Percentiles rank a stretch among this genome's conserved stretches.
phyloP scores from a whole-genome alignment of 768 basidiomycete species.

The Lactifluus hygrophoroides region DNA sequence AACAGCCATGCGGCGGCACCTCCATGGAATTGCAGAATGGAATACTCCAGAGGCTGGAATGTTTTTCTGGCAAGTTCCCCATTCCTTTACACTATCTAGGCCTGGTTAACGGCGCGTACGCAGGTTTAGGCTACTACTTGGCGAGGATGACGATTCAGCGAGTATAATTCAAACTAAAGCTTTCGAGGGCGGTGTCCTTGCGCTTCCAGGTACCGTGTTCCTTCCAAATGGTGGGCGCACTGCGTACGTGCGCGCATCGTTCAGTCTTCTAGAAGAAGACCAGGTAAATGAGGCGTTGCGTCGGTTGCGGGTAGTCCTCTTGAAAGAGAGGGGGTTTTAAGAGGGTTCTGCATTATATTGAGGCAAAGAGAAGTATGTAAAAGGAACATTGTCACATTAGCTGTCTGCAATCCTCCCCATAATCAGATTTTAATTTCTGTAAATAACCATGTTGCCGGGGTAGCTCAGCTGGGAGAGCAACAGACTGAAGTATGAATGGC shows the following conservation, averaged over 20 bases:
- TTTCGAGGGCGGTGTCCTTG: slow-evolving; percentile 76
- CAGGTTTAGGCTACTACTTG: slow-evolving; percentile 67
- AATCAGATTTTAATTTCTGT: too few species aligned
- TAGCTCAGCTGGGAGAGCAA: slow-evolving; percentile 29
- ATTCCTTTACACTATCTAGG: background rate
- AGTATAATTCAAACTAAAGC: slow-evolving; percentile 66
- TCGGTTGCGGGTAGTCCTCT: slow-evolving; percentile 37
- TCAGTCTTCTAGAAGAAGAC: slow-evolving; percentile 57
- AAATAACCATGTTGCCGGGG: too few species aligned
- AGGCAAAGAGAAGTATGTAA: too few species aligned
- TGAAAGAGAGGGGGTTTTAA: slow-evolving; percentile 11
- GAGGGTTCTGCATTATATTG: background rate
- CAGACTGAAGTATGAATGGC: slow-evolving; percentile 23
- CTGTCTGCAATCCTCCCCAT: too few species aligned
- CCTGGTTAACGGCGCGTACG: background rate
- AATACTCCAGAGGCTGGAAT: slow-evolving; percentile 66
- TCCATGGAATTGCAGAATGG: slow-evolving; percentile 74
- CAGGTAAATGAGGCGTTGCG: slow-evolving; percentile 68
- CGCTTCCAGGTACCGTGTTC: slow-evolving; percentile 80
- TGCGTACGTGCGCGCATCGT: slow-evolving; percentile 73
- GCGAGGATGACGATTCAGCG: slow-evolving; percentile 48
- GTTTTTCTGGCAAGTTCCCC: slow-evolving; percentile 69
- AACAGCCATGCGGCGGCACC: slow-evolving; percentile 60
- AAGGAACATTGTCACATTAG: too few species aligned
- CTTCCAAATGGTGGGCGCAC: slow-evolving; percentile 62